A percentile compares a stretch with the other conserved stretches of the same genome.
phyloP scores from a whole-genome alignment of 2,329 filamentous ascomycete genomes.

The Dactylellina leptospora region DNA sequence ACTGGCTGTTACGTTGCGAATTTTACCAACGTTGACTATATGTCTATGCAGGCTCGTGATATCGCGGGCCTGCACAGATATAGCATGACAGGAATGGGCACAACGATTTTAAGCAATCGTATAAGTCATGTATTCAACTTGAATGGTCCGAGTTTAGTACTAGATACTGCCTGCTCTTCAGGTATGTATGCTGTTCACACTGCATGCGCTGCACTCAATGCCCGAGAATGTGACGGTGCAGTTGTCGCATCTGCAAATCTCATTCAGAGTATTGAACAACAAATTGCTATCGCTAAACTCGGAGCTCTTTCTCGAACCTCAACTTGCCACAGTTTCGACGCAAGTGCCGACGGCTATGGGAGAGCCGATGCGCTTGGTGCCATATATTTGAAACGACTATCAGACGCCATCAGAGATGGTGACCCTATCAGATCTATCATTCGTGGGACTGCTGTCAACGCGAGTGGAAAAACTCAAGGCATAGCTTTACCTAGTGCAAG shows the following conservation, averaged over 20 bases:
- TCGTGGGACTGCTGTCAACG: slow-evolving; percentile 66
- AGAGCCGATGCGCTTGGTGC: slow-evolving; percentile 71
- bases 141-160: slow-evolving; percentile 24
- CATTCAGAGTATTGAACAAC: slow-evolving; percentile 60
- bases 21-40: slow-evolving; percentile 28
- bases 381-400: slow-evolving; percentile 68
- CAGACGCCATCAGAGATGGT: slow-evolving; percentile 68
- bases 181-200: slow-evolving; percentile 67
- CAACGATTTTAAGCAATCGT: slow-evolving; percentile 64
- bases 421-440: slow-evolving; percentile 68
- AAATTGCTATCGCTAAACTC: slow-evolving; percentile 59
- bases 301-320: slow-evolving; percentile 63
- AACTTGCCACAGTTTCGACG: slow-evolving; percentile 58
- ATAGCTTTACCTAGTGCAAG: slow-evolving; percentile 66
- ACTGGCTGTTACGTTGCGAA: slow-evolving; percentile 27
- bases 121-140: slow-evolving; percentile 25
- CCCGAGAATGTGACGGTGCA: slow-evolving; percentile 59
- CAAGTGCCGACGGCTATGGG: slow-evolving; percentile 67
- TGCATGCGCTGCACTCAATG: slow-evolving; percentile 65
- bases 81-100: slow-evolving; percentile 59
- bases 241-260: slow-evolving; percentile 61
- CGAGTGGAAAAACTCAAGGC: slow-evolving; percentile 68
- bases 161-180: slow-evolving; percentile 70
- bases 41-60: slow-evolving; percentile 57
- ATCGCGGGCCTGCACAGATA: slow-evolving; percentile 59